Conservation (phyloP, 2,329 filamentous ascomycete species). For the Amylocarpus encephaloides region DNA sequence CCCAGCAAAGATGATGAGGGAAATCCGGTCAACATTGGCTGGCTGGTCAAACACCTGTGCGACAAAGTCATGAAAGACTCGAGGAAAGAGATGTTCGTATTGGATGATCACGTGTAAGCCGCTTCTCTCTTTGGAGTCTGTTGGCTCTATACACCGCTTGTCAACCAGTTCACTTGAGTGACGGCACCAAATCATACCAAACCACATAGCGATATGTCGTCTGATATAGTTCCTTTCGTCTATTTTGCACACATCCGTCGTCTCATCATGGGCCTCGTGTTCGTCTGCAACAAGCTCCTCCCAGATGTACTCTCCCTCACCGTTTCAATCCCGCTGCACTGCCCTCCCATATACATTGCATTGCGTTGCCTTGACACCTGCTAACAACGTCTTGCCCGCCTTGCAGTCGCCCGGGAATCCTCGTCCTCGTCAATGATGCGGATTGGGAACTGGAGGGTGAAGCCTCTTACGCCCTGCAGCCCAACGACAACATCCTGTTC, state of each 20-base stretch:
- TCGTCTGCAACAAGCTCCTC: slow-evolving; percentile 10
- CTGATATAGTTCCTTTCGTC: slow-evolving; percentile 3
- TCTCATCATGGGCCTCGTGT: slow-evolving; percentile 13
- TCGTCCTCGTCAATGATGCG: slow-evolving; percentile 94
- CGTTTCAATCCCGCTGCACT: slow-evolving; percentile 6
- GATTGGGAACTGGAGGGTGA: slow-evolving; percentile 98
- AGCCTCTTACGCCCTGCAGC: slow-evolving; percentile 77
- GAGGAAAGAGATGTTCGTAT: slow-evolving; percentile 81
- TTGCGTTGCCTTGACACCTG: slow-evolving; percentile 7
- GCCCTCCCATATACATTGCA: slow-evolving; percentile 1
- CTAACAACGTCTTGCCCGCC: slow-evolving; percentile 26
- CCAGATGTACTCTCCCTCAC: slow-evolving; percentile 7
- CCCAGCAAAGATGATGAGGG: slow-evolving; percentile 57
- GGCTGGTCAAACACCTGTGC: slow-evolving; percentile 73
- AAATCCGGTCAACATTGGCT: slow-evolving; percentile 61
- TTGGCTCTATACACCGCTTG: slow-evolving; percentile 11
- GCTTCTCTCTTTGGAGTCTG: slow-evolving; percentile 1
- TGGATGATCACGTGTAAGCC: slow-evolving; percentile 79
- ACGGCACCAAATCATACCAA: background rate
- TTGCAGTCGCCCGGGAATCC: slow-evolving; percentile 79
- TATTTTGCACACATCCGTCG: background rate
- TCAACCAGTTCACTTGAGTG: background rate
- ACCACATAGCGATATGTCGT: slow-evolving; percentile 17
- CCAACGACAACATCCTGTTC: slow-evolving; percentile 84
- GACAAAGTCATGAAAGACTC: slow-evolving; percentile 77